Evolutionary conservation across 2,329 filamentous ascomycete species (phyloP), one percentile per base, ranked within the genome.

Genomic region (Arthrobotrys iridis): DNA sequence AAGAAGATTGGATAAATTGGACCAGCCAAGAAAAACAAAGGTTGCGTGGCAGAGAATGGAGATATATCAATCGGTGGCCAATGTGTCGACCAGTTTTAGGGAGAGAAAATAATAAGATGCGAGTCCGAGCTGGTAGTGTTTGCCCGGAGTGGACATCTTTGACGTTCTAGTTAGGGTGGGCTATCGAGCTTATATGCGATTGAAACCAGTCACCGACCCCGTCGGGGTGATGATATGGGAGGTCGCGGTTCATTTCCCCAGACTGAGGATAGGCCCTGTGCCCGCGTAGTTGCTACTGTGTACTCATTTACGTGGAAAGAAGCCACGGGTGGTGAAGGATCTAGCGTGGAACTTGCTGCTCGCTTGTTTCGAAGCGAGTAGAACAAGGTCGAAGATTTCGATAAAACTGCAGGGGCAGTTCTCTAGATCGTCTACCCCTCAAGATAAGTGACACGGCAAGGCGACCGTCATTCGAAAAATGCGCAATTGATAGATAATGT

Each of bases 301-400:
- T 74, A 73, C 68, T 50, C 50, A 73, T 60, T 55, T 28, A 35
- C 28, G 13, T 45, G 45, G 22, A 13, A 22, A 55, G 57, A 33
- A 15, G 35, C 40, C 22, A 13, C 30, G 33, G 24, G 24, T 33
- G 4, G 70, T 74, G 70, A 74, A 74, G 70, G 70, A 74, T 74
- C 70, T 55, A 52, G 28, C 35, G 35, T 40, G 30, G 41, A 40
- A 48, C 45, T 30, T 46, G 28, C 22, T 58, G 13, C 18, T 74
- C 70, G 70, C 62, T 74, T 74, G 43, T 60, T 67, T 67, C 62
- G 70, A 74, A 74, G 52, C 62, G 35, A 67, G 57, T 74, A 35
- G 70, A 74, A 74, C 35, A 46, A 35, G 33, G 62, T 74, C 70
- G 70, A 74, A 73, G 24, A 30, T 66, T 66, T 55, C 22, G 28